Conservation (phyloP, 495 filamentous ascomycete genomes). For the Hypoxylon crocopeplum region DNA sequence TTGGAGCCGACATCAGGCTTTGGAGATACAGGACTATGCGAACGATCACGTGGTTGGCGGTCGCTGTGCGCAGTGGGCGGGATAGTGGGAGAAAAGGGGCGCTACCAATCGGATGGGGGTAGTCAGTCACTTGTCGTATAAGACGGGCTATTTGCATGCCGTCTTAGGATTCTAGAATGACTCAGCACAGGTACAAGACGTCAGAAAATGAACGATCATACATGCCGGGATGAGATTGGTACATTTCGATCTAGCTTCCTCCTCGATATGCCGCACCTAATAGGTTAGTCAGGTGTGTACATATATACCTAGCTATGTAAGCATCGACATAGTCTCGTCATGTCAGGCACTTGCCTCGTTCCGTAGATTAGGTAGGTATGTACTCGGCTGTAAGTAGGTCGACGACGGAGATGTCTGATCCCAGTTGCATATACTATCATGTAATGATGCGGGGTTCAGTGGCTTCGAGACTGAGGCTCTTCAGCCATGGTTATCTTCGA, state of each 20-base stretch:
- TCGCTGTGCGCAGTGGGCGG: not conserved
- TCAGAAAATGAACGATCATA: slow-evolving; percentile 2
- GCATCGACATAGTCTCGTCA: too few species aligned
- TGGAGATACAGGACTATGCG: slow-evolving; percentile 1
- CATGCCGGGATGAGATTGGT: too few species aligned
- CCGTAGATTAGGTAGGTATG: too few species aligned
- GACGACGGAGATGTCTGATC: slow-evolving; percentile 21
- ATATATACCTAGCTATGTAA: not conserved
- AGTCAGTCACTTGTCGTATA: not conserved
- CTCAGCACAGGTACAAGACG: slow-evolving; percentile 8
- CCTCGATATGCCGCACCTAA: too few species aligned
- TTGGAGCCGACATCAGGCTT: not conserved
- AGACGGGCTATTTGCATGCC: slow-evolving; percentile 28
- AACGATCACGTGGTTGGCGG: slow-evolving; percentile 15
- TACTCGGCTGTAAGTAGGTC: not conserved
- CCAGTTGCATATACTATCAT: slow-evolving; percentile 9
- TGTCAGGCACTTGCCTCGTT: too few species aligned
- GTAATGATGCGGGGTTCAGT: not conserved
- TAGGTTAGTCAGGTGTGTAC: too few species aligned
- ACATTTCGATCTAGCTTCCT: too few species aligned
- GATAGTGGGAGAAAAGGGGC: not conserved
- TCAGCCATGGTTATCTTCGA: slow-evolving; percentile 6
- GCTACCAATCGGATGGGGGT: slow-evolving; percentile 9
- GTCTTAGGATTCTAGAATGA: slow-evolving; percentile 20
- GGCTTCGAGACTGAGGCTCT: slow-evolving; percentile 23